Evolutionary conservation across 129 eudicot genomes (phyloP).

Genomic region (Tagetes patula): DNA sequence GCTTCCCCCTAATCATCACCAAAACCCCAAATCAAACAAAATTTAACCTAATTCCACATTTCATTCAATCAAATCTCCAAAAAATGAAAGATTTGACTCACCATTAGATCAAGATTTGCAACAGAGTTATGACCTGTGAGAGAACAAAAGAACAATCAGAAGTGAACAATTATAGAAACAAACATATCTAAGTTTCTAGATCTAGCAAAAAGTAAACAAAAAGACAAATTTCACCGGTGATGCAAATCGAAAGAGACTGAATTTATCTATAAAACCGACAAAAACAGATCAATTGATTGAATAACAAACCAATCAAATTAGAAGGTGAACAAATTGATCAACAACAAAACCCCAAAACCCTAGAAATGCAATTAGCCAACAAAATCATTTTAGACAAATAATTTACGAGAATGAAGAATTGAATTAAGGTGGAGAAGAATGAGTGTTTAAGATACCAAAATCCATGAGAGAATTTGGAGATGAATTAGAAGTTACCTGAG

Average conservation of each 20-base stretch:
- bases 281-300: conserved; percentile 14
- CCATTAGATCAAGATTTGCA: conserved; percentile 36
- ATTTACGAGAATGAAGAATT: conserved; percentile 7
- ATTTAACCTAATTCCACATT: conserved; percentile 1
- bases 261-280: conserved; percentile 15
- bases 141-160: not conserved
- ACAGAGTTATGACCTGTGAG: conserved; percentile 29
- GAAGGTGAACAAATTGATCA: conserved; percentile 5
- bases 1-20: conserved; percentile 76
- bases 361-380: conserved; percentile 18
- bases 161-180: not conserved
- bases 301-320: conserved; percentile 10
- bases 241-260: not conserved
- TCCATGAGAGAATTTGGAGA: not conserved
- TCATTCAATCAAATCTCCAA: not conserved
- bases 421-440: too few species aligned
- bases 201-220: conserved; percentile 30
- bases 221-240: conserved; percentile 15
- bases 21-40: conserved; percentile 13
- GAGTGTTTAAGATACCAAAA: not conserved
- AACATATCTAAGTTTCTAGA: conserved; percentile 24
- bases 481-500: conserved; percentile 28
- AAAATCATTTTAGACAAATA: not conserved
- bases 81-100: conserved; percentile 21
- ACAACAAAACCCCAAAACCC: conserved; percentile 29